phyloP scores from a whole-genome alignment of 108 stramenopile genomes.

The Skeletonema costatum region DNA sequence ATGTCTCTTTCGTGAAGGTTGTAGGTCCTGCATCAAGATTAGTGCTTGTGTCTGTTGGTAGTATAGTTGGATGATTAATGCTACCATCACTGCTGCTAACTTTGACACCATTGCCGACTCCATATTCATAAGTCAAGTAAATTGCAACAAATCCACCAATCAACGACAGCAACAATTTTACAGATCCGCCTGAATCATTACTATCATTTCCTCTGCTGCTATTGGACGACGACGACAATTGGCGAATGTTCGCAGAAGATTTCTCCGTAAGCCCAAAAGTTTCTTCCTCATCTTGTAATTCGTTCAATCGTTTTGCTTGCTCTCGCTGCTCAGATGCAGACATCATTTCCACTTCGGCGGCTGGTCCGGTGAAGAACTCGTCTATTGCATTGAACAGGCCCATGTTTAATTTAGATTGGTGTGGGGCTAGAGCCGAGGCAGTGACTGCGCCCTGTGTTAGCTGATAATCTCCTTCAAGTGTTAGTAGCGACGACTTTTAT shows the following conservation, averaged over 20 bases:
- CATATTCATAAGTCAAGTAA: not conserved
- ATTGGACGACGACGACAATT: not conserved
- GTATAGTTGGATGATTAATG: not conserved
- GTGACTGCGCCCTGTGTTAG: too few species aligned
- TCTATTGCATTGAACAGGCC: not conserved
- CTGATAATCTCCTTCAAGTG: too few species aligned
- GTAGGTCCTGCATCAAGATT: not conserved
- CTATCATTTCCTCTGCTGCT: not conserved
- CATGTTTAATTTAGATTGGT: not conserved
- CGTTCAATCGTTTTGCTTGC: not conserved
- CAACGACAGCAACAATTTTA: not conserved
- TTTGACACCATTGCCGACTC: not conserved
- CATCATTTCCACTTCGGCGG: not conserved
- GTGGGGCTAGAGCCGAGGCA: too few species aligned
- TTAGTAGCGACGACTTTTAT: too few species aligned
- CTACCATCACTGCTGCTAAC: not conserved
- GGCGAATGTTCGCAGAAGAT: not conserved
- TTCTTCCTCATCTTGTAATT: constrained; percentile 9
- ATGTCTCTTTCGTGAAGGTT: constrained; percentile 8
- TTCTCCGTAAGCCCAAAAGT: not conserved
- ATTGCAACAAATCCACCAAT: not conserved
- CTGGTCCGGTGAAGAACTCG: not conserved
- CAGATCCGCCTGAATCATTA: not conserved
- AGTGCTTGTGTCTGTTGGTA: not conserved
- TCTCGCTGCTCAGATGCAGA: constrained; percentile 3